phyloP scores from a whole-genome alignment of 2,329 filamentous ascomycete genomes.

The Trichoderma endophyticum region DNA sequence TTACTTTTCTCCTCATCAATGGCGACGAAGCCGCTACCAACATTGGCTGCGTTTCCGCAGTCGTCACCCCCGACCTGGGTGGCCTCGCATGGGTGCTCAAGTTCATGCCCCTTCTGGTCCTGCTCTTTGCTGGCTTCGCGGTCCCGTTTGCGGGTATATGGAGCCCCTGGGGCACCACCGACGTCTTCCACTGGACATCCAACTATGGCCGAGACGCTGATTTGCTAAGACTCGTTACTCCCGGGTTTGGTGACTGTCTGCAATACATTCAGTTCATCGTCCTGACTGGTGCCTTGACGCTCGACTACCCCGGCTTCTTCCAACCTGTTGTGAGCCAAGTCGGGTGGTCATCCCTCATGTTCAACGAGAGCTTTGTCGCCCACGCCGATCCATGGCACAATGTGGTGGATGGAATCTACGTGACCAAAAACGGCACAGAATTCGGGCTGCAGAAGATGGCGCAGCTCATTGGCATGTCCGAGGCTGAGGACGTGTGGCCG shows the following conservation, averaged over 20 bases:
- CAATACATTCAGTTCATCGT: slow-evolving; percentile 95
- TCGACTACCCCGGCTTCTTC: slow-evolving; percentile 91
- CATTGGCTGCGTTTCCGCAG: slow-evolving; percentile 78
- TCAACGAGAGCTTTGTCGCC: slow-evolving; percentile 85
- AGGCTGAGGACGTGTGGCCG: slow-evolving; percentile 80
- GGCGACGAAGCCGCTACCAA: slow-evolving; percentile 62
- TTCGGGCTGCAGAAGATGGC: slow-evolving; percentile 78
- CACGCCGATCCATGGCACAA: slow-evolving; percentile 62
- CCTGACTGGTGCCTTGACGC: slow-evolving; percentile 78
- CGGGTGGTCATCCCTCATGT: slow-evolving; percentile 87
- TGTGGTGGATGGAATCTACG: slow-evolving; percentile 82
- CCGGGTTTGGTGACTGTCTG: slow-evolving; percentile 92
- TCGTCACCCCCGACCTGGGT: slow-evolving; percentile 80
- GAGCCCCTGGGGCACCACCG: slow-evolving; percentile 89
- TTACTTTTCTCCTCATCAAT: slow-evolving; percentile 70
- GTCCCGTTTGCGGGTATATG: slow-evolving; percentile 81
- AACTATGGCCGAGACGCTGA: slow-evolving; percentile 96
- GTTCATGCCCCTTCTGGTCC: slow-evolving; percentile 73
- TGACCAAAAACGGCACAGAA: slow-evolving; percentile 72
- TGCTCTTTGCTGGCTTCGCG: slow-evolving; percentile 76
- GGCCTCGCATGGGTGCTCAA: slow-evolving; percentile 64
- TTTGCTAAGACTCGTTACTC: slow-evolving; percentile 84
- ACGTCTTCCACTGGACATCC: slow-evolving; percentile 94
- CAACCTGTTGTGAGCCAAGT: slow-evolving; percentile 86
- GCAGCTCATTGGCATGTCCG: slow-evolving; percentile 77